These are phyloP conservation scores for Penicillium taxi DNA, from an alignment of 495 filamentous ascomycete species.

Conservation along the genomic window DNA sequence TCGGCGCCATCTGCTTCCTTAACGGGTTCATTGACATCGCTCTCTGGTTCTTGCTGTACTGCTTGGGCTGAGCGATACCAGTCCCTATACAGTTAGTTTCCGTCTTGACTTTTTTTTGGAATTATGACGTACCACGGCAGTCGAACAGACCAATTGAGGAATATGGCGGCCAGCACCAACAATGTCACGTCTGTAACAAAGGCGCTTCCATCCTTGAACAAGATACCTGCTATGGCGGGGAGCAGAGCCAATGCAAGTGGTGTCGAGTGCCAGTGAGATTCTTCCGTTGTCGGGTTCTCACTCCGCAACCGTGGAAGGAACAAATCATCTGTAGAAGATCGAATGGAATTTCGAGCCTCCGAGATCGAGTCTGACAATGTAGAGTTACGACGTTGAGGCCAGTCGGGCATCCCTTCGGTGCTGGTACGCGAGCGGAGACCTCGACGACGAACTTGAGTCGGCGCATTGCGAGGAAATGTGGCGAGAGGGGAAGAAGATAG, in stretches of 20 bases:
- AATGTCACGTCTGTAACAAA: conserved; percentile 81
- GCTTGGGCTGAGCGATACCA: conserved; percentile 84
- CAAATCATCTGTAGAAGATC: conserved; percentile 64
- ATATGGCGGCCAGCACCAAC: conserved; percentile 67
- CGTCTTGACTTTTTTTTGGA: background rate
- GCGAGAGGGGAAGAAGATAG: conserved; percentile 5
- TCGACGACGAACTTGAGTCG: conserved; percentile 25
- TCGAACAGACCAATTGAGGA: conserved; percentile 89
- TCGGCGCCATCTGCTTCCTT: conserved; percentile 15
- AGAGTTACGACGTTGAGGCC: conserved; percentile 57
- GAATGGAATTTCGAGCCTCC: conserved; percentile 58
- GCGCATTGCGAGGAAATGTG: conserved; percentile 10
- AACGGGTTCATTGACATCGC: conserved; percentile 30
- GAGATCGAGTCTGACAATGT: conserved; percentile 64
- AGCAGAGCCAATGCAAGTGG: conserved; percentile 77
- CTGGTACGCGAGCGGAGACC: conserved; percentile 31
- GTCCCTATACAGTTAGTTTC: conserved; percentile 44
- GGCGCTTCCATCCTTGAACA: conserved; percentile 76
- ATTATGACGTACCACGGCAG: conserved; percentile 63
- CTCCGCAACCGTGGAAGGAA: conserved; percentile 51
- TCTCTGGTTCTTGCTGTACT: conserved; percentile 42
- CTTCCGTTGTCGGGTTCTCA: conserved; percentile 30
- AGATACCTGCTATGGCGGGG: conserved; percentile 73
- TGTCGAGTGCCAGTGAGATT: conserved; percentile 64
- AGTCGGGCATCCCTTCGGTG: conserved; percentile 13